These are phyloP conservation scores for Sporothrix humicola DNA, from an alignment of 2,329 filamentous ascomycete species.

Conservation along the genomic window DNA sequence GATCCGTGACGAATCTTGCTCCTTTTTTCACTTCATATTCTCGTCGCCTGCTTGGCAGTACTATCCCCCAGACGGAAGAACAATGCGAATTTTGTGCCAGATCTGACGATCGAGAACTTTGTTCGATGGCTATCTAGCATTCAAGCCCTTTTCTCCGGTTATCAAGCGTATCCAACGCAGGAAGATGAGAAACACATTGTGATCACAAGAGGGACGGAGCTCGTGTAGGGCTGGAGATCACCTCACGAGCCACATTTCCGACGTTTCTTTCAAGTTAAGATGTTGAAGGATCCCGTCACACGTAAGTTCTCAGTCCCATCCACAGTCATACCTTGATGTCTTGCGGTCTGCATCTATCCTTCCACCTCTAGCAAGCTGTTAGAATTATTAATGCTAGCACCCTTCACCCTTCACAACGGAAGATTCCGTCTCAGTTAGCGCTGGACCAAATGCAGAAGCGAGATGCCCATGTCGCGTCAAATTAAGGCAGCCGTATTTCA, in stretches of 20 bases:
- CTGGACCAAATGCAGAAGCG: not conserved
- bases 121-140: no score
- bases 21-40: not conserved
- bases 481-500: not conserved
- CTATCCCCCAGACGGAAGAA: not conserved
- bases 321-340: no score
- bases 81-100: not conserved
- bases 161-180: not conserved
- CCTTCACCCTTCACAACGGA: not conserved
- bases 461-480: not conserved
- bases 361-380: no score
- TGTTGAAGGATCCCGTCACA: no score
- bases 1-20: slow-evolving; percentile 11
- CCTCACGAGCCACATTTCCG: not conserved
- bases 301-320: no score
- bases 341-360: no score
- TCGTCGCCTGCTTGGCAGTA: not conserved
- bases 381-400: no score
- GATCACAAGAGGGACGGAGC: not conserved
- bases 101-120: no score
- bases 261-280: no score
- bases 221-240: not conserved
- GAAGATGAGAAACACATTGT: not conserved
- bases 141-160: not conserved
- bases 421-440: not conserved